phyloP scores from a whole-genome alignment of 306 rosid species.

The Dicorynia guianensis region DNA sequence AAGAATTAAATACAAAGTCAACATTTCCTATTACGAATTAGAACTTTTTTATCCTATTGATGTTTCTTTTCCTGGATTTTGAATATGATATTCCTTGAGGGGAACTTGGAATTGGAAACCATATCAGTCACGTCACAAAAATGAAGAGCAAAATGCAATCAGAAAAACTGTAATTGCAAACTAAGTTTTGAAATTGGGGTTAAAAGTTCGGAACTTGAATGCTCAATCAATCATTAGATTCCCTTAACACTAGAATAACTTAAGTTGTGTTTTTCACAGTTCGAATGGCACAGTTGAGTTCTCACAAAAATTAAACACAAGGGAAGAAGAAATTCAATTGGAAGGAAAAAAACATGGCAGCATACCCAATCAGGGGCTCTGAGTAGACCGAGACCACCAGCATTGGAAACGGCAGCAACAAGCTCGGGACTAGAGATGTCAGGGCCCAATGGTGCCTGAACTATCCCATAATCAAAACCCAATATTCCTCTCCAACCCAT shows the following conservation, averaged over 20 bases:
- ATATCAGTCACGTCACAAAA: not conserved
- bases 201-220: not conserved
- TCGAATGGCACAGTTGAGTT: too few relatives aligned
- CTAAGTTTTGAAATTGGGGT: not conserved
- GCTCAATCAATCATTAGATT: not conserved
- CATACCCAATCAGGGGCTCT: too few relatives aligned
- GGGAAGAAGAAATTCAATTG: not conserved
- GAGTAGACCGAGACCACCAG: too few relatives aligned
- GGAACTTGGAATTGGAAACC: not conserved
- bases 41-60: not conserved
- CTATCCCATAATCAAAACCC: slow-evolving; percentile 75
- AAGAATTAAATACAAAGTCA: too few relatives aligned
- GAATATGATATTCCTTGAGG: not conserved
- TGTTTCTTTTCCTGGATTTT: not conserved
- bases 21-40: too few relatives aligned
- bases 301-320: not conserved
- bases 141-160: not conserved
- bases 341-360: too few relatives aligned
- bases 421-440: too few relatives aligned
- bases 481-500: slow-evolving; percentile 79
- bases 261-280: too few relatives aligned
- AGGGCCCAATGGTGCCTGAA: too few relatives aligned
- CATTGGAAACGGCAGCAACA: too few relatives aligned
- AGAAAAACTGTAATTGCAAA: not conserved
- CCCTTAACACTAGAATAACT: too few relatives aligned